Base-by-base conservation (phyloP, 2,329 filamentous ascomycete genomes). In the Colletotrichum horii region DNA sequence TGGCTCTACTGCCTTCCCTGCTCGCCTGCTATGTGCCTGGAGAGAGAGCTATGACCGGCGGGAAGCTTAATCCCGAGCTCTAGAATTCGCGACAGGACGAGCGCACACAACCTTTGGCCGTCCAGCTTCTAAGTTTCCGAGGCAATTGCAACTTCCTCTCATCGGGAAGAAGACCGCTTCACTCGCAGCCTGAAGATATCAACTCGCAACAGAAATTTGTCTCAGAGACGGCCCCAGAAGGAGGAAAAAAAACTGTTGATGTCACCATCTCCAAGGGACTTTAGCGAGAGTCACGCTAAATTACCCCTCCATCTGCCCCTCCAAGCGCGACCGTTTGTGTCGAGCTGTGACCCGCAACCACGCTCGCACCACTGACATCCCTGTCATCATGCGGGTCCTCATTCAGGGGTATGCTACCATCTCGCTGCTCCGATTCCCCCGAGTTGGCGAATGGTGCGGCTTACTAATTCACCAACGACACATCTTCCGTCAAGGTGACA, bases 351-450 rank as follows among this genome's bases (percentile, higher is more conserved):
- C 69, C 26, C 24, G 36, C 30, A 67, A 26, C n/a, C 58, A 30
- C 43, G 43, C 52, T 30, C 30, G 52, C 55, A 64, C 52, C 73
- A 73, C 43, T 32, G 15, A 38, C 64, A 52, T 52, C 73, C 70
- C 70, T 75, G 73, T 56, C 26, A 3, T 15, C 11, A 30, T 72
- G 64, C 22, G 73, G 73, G 60, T 12, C 34, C 12, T 4, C 8
- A 43, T 3, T 8, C 64, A 58, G 56, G 64, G 64, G 58, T 73
- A 64, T 60, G 61, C 32, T 38, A 68, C 22, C n/a, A 16, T 38
- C 43, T 76, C 70, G 74, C 70, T 76, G 74, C 74, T 74, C 70
- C 65, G 74, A 76, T 74, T 74, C 48, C 64, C 70, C 70, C 73
- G 55, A 73, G 15, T 64, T 52, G 48, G 73, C 73, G 43, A 64